phyloP scores from a whole-genome alignment of 140 eudicot species.

The Bidens hawaiensis region DNA sequence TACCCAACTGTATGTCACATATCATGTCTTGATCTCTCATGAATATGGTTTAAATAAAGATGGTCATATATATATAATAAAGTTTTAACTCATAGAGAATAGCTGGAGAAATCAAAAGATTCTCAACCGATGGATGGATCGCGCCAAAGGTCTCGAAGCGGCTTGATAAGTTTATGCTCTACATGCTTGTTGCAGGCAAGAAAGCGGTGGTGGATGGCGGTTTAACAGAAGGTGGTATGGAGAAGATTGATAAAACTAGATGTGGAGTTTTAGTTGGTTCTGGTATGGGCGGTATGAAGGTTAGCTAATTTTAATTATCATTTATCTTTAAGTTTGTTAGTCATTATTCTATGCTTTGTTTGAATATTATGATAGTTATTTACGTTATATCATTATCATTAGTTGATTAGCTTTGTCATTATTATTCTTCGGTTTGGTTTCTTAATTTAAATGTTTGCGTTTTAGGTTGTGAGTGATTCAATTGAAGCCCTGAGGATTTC shows the following conservation, averaged over 20 bases:
- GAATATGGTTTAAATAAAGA: neutral
- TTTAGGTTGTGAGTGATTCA: constrained; percentile 47
- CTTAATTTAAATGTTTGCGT: too few species aligned
- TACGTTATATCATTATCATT: too few species aligned
- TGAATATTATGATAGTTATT: too few species aligned
- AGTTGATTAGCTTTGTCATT: too few species aligned
- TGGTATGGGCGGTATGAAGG: constrained; percentile 93
- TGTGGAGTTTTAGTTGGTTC: constrained; percentile 93
- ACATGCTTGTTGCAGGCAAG: constrained; percentile 90
- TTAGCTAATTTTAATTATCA: too few species aligned
- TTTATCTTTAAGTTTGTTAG: too few species aligned
- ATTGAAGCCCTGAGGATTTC: constrained; percentile 48
- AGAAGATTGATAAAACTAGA: constrained; percentile 57
- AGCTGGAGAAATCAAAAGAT: constrained; percentile 89
- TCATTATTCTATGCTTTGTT: too few species aligned
- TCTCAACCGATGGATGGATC: constrained; percentile 67
- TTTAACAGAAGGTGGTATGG: constrained; percentile 54
- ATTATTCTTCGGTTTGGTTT: too few species aligned
- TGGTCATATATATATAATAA: constrained; percentile 4
- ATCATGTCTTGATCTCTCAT: neutral
- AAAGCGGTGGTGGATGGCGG: constrained; percentile 83
- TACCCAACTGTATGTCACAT: constrained; percentile 63
- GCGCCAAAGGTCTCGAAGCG: constrained; percentile 79
- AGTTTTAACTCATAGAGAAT: constrained; percentile 51
- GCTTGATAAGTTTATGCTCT: constrained; percentile 81